A percentile compares a stretch with the other conserved stretches of the same genome.
Evolutionary conservation across 2,329 filamentous ascomycete genomes (phyloP).

Genomic region (Immersiporthe knoxdaviesiana): DNA sequence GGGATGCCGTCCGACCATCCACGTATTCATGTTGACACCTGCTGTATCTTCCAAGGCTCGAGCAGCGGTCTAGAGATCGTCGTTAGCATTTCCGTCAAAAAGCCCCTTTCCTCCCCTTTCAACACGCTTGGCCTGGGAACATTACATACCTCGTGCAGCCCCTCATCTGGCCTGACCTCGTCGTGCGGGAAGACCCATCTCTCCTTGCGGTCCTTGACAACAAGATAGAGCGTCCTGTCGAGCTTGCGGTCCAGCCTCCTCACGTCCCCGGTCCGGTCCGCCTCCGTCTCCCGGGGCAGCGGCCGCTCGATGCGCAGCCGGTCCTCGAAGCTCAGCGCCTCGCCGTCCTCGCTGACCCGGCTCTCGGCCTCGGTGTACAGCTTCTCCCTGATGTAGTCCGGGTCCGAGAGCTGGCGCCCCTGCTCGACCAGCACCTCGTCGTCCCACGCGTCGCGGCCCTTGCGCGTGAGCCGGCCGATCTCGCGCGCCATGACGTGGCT

Average conservation of each 20-base stretch:
- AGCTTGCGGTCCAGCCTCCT: constrained; percentile 79
- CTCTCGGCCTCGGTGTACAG: constrained; percentile 76
- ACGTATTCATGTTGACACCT: constrained; percentile 97
- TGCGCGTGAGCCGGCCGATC: constrained; percentile 76
- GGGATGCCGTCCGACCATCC: constrained; percentile 90
- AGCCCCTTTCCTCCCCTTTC: neutral
- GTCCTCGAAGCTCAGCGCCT: constrained; percentile 60
- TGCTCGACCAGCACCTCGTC: constrained; percentile 85
- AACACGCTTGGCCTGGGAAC: neutral
- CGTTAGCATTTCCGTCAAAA: neutral
- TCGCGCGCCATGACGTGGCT: constrained; percentile 76
- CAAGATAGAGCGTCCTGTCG: constrained; percentile 82
- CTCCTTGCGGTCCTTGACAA: constrained; percentile 74
- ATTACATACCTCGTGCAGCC: constrained; percentile 74
- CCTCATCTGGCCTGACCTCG: constrained; percentile 70
- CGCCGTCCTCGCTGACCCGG: constrained; percentile 62
- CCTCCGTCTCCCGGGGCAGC: constrained; percentile 71
- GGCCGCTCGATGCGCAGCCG: constrained; percentile 73
- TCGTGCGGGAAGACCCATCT: constrained; percentile 83
- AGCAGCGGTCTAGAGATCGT: constrained; percentile 69
- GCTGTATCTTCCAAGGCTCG: constrained; percentile 76
- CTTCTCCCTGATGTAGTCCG: constrained; percentile 67
- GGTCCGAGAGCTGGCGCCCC: constrained; percentile 68
- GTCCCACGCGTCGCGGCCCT: constrained; percentile 76
- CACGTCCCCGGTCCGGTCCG: constrained; percentile 74